A percentile compares a stretch with the other conserved stretches of the same genome.
These are phyloP conservation scores for Fusarium proliferatum DNA, from an alignment of 2,329 filamentous ascomycete genomes.

Conservation along the genomic window DNA sequence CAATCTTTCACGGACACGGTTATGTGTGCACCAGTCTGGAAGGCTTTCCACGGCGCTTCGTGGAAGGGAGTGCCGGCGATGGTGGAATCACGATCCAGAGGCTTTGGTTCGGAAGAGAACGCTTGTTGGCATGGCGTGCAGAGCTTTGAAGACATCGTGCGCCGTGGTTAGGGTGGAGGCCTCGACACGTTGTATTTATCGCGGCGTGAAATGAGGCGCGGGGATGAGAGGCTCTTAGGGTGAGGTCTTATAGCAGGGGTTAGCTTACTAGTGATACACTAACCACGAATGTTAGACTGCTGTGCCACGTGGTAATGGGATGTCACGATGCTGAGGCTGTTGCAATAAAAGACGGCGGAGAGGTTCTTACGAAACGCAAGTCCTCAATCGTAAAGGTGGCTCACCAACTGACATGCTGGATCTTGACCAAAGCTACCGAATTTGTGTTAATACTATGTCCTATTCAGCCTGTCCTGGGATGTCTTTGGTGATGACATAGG, in stretches of 20 bases:
- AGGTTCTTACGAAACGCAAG: rapidly evolving
- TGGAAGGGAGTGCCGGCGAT: background rate
- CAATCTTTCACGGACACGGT: background rate
- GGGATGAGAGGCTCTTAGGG: background rate
- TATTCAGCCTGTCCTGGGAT: background rate
- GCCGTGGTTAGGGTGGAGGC: rapidly evolving
- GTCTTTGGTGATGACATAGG: background rate
- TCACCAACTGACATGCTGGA: rapidly evolving
- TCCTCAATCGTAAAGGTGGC: rapidly evolving
- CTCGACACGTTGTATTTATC: background rate
- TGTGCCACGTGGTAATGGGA: background rate
- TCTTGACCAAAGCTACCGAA: too few species aligned
- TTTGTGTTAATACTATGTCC: background rate
- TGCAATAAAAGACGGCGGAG: rapidly evolving
- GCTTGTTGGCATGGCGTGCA: background rate
- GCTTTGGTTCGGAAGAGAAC: background rate
- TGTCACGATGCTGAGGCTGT: background rate
- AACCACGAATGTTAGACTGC: background rate
- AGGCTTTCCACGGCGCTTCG: background rate
- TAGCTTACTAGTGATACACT: background rate
- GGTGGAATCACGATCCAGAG: rapidly evolving
- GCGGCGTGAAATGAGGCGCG: background rate
- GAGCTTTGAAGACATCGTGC: background rate
- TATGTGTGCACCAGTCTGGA: background rate
- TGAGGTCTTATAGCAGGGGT: background rate